A percentile compares a stretch with the other conserved stretches of the same genome.
Conservation (phyloP, 768 basidiomycete species). For the Coprinopsis cinerea region DNA sequence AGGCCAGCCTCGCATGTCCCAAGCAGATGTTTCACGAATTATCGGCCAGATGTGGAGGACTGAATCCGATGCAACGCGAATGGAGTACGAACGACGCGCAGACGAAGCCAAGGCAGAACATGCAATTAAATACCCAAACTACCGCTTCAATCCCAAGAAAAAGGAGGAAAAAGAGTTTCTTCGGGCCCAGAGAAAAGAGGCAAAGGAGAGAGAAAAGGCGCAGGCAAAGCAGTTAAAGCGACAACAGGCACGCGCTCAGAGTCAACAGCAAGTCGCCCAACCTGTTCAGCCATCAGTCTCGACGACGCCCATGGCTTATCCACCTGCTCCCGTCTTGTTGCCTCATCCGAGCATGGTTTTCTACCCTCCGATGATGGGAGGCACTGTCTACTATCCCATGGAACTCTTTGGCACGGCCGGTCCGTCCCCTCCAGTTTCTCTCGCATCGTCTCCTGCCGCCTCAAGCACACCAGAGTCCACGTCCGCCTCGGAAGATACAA, state of each 20-base stretch:
- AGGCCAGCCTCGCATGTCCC: constrained; percentile 36
- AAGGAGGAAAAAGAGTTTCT: constrained; percentile 44
- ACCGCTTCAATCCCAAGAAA: constrained; percentile 52
- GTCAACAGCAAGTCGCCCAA: no score
- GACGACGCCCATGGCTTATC: no score
- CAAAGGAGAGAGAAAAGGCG: constrained; percentile 32
- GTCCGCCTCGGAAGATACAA: constrained; percentile 1
- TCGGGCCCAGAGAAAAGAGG: constrained; percentile 20
- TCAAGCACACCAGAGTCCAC: constrained; percentile 10
- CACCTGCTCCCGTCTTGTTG: no score
- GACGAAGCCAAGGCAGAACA: constrained; percentile 50
- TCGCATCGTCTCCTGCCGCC: constrained; percentile 38
- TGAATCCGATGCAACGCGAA: constrained; percentile 42
- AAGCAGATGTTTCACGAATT: constrained; percentile 58
- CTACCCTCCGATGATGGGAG: no score
- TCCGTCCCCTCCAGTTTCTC: constrained; percentile 50
- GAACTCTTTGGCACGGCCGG: constrained; percentile 32
- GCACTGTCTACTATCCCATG: constrained; percentile 17
- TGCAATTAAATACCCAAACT: constrained; percentile 44
- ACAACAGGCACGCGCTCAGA: no score
- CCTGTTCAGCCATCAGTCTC: no score
- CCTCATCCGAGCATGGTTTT: no score
- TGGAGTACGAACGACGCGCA: constrained; percentile 46
- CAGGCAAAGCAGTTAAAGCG: constrained; percentile 16
- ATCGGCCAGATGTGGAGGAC: constrained; percentile 62